Evolutionary conservation across 768 basidiomycete genomes (phyloP).

Genomic region (Suillus weaverae): DNA sequence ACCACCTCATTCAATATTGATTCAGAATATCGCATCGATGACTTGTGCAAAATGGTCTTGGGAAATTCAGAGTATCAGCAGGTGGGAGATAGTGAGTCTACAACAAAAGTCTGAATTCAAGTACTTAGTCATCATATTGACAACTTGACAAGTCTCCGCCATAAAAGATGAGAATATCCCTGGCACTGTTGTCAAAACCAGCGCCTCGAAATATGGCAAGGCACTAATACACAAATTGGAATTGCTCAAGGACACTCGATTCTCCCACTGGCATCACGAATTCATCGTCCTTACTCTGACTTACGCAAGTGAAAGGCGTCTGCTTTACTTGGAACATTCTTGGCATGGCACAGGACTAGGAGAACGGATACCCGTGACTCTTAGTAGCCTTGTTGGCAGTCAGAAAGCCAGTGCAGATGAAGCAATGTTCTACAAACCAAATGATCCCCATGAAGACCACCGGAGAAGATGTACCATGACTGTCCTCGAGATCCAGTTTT

Average conservation of each 20-base stretch:
- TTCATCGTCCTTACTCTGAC: not conserved
- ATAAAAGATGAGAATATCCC: not conserved
- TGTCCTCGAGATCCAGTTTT: constrained; percentile 1
- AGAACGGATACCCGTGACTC: not conserved
- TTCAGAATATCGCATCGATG: not conserved
- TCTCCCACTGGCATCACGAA: constrained; percentile 2
- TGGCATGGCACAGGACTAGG: not conserved
- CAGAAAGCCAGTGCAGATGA: constrained; percentile 1
- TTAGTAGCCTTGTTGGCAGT: not conserved
- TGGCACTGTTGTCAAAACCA: not conserved
- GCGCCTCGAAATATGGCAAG: not conserved
- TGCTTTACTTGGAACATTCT: constrained; percentile 3
- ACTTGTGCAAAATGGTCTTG: not conserved
- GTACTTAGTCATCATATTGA: not conserved
- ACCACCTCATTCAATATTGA: not conserved
- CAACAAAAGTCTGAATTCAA: not conserved
- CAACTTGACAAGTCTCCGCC: not conserved
- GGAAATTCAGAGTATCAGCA: not conserved
- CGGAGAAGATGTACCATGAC: not conserved
- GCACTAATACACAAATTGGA: constrained; percentile 1
- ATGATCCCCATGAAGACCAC: not conserved
- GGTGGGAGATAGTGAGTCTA: not conserved
- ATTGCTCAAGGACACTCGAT: not conserved
- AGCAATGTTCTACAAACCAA: not conserved
- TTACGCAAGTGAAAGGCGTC: not conserved